phyloP scores from a whole-genome alignment of 768 basidiomycete genomes.

The Termitomyces titanicus region DNA sequence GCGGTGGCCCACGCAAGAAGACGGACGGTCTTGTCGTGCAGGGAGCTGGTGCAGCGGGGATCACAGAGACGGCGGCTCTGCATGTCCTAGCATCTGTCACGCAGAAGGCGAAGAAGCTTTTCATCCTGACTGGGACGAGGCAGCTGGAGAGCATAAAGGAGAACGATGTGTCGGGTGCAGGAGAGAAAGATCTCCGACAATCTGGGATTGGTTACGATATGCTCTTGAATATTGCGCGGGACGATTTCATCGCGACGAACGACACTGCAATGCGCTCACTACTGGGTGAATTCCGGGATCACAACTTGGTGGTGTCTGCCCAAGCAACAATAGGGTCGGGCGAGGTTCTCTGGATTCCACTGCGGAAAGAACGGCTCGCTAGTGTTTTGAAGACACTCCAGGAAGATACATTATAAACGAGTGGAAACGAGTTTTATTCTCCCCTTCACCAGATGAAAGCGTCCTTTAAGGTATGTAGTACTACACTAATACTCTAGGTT shows the following conservation, averaged over 20 bases:
- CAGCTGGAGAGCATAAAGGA: too few species aligned
- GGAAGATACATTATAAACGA: conserved; percentile 1
- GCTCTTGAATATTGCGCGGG: too few species aligned
- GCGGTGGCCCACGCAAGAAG: conserved; percentile 34
- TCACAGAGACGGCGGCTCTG: conserved; percentile 81
- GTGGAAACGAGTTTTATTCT: conserved; percentile 1
- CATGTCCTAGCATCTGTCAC: conserved; percentile 89
- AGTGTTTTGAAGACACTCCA: conserved; percentile 35
- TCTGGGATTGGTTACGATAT: too few species aligned
- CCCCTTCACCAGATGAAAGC: neutral
- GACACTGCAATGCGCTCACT: conserved; percentile 81
- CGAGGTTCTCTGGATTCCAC: conserved; percentile 83
- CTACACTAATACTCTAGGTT: too few species aligned
- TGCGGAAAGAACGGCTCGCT: conserved; percentile 71
- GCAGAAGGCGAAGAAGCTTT: conserved; percentile 81
- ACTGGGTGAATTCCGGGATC: conserved; percentile 89
- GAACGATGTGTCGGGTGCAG: too few species aligned
- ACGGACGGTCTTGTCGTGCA: conserved; percentile 24
- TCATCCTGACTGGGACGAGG: too few species aligned
- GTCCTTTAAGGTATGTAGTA: neutral
- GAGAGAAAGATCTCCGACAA: too few species aligned
- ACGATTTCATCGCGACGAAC: conserved; percentile 85
- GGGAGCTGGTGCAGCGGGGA: conserved; percentile 29
- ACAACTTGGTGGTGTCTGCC: conserved; percentile 68
- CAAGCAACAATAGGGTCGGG: conserved; percentile 40